A percentile compares a stretch with the other conserved stretches of the same genome.
Conservation (phyloP, 2,329 filamentous ascomycete species). For the Shiraia sp. region DNA sequence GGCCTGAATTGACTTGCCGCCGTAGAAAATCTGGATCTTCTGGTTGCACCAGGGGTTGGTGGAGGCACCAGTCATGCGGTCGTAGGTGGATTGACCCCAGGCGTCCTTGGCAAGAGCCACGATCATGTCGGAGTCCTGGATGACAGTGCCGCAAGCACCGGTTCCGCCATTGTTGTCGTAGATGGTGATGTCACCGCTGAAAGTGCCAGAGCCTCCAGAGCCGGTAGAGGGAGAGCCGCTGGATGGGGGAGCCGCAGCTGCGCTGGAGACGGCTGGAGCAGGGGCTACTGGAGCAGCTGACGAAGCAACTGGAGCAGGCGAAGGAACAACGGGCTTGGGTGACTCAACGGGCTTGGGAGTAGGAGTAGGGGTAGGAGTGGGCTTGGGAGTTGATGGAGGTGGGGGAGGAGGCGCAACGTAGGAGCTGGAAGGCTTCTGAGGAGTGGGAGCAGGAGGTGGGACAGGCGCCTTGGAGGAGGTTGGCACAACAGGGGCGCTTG, state of each 20-base stretch:
- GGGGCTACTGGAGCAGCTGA: slow-evolving; percentile 8
- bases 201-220: slow-evolving; percentile 4
- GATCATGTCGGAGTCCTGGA: slow-evolving; percentile 25
- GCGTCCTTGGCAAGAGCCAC: slow-evolving; percentile 34
- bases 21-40: slow-evolving; percentile 36
- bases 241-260: slow-evolving; percentile 4
- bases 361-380: slow-evolving; percentile 11
- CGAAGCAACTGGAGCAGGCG: slow-evolving; percentile 7
- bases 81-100: slow-evolving; percentile 36
- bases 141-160: slow-evolving; percentile 36
- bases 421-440: slow-evolving; percentile 13
- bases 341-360: slow-evolving; percentile 6
- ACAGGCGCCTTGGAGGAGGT: slow-evolving; percentile 13
- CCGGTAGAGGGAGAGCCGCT: slow-evolving; percentile 4
- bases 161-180: slow-evolving; percentile 34
- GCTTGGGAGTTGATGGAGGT: slow-evolving; percentile 8
- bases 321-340: slow-evolving; percentile 5
- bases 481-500: slow-evolving; percentile 15
- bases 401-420: slow-evolving; percentile 14
- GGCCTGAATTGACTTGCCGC: slow-evolving; percentile 30
- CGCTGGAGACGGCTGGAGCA: slow-evolving; percentile 10
- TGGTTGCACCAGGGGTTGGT: slow-evolving; percentile 42
- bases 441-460: slow-evolving; percentile 10
- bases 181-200: slow-evolving; percentile 37
- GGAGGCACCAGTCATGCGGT: slow-evolving; percentile 32